Evolutionary conservation across 495 filamentous ascomycete species (phyloP).

Genomic region (Penicillium coffeae): DNA sequence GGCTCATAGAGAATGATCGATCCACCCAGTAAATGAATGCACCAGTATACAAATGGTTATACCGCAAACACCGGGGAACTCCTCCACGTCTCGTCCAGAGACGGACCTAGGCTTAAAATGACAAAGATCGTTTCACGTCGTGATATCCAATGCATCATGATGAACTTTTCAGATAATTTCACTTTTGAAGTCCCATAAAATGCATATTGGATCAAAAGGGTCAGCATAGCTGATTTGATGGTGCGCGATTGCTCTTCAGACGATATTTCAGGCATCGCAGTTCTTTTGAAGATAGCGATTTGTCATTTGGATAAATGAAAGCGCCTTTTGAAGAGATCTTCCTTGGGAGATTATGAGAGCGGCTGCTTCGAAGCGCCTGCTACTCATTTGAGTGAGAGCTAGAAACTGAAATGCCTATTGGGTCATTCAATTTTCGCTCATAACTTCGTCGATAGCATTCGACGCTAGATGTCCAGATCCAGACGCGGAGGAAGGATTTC

Average conservation of each 20-base stretch:
- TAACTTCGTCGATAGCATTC: constrained; percentile 37
- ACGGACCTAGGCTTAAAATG: constrained; percentile 1
- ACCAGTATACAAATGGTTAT: constrained; percentile 11
- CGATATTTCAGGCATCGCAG: neutral
- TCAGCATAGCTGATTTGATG: neutral
- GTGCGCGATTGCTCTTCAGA: neutral
- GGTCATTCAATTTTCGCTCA: constrained; percentile 12
- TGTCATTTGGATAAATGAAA: too few species aligned
- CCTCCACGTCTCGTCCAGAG: neutral
- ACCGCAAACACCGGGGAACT: constrained; percentile 4
- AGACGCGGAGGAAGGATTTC: constrained; percentile 11
- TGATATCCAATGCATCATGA: constrained; percentile 5
- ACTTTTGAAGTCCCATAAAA: constrained; percentile 6
- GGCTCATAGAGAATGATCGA: constrained; percentile 6
- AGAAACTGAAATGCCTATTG: neutral
- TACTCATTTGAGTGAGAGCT: neutral
- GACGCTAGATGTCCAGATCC: constrained; percentile 25
- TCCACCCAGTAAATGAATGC: constrained; percentile 11
- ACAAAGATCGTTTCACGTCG: constrained; percentile 7
- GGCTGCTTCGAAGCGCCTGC: too few species aligned
- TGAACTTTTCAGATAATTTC: constrained; percentile 3
- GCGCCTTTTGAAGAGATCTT: too few species aligned
- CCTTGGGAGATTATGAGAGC: too few species aligned
- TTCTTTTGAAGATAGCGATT: neutral
- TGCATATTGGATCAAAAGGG: neutral